Percentiles rank a stretch among this genome's conserved stretches.
These are phyloP conservation scores for Dysphania ambrosioides DNA, from an alignment of 148 eudicot genomes.

Conservation along the genomic window DNA sequence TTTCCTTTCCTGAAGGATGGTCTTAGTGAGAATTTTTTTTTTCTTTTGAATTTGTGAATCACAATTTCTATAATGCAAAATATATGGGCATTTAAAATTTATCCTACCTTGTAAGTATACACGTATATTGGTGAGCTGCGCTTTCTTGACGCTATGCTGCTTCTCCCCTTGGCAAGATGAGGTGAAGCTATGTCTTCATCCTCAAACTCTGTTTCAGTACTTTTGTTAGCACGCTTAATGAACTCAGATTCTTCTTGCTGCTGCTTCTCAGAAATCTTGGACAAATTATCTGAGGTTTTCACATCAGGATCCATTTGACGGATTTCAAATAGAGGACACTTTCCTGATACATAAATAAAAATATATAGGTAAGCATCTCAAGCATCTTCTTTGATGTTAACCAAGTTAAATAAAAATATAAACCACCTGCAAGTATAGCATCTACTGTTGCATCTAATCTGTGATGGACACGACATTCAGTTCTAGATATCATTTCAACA, in stretches of 20 bases:
- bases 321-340: conserved; percentile 66
- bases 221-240: conserved; percentile 30
- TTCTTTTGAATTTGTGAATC: neutral
- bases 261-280: conserved; percentile 32
- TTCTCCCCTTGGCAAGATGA: conserved; percentile 31
- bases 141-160: conserved; percentile 25
- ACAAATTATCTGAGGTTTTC: conserved; percentile 29
- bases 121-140: conserved; percentile 53
- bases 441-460: conserved; percentile 89
- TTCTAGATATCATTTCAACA: conserved; percentile 85
- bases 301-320: conserved; percentile 61
- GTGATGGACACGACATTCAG: conserved; percentile 87
- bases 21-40: neutral
- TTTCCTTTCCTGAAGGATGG: neutral
- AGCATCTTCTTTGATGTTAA: conserved; percentile 4
- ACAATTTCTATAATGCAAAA: neutral
- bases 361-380: neutral
- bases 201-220: conserved; percentile 31
- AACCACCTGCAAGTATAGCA: conserved; percentile 80
- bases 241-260: conserved; percentile 30
- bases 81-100: neutral
- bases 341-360: conserved; percentile 36
- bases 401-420: neutral
- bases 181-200: conserved; percentile 35
- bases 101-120: conserved; percentile 74